phyloP scores from a whole-genome alignment of 345 rosid genomes.

The Excoecaria cochinchinensis region DNA sequence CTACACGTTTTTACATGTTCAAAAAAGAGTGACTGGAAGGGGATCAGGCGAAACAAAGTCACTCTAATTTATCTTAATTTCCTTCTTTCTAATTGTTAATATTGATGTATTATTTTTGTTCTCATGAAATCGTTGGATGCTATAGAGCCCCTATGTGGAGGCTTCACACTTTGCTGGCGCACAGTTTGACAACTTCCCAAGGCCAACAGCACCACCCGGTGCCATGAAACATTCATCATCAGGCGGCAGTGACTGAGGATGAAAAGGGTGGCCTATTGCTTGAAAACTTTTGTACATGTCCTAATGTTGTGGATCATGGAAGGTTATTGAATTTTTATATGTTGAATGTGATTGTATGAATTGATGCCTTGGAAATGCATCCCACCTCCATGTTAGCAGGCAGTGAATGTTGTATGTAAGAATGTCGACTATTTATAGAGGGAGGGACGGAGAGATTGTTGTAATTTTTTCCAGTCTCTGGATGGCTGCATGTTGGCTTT shows the following conservation, averaged over 20 bases:
- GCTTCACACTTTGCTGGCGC: slow-evolving; percentile 50
- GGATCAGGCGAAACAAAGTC: background rate
- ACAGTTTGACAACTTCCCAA: slow-evolving; percentile 48
- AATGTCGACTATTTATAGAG: background rate
- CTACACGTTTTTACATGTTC: background rate
- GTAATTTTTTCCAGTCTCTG: slow-evolving; percentile 9
- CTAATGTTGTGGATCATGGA: background rate
- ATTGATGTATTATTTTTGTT: background rate
- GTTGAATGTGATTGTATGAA: slow-evolving; percentile 8
- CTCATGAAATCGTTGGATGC: background rate
- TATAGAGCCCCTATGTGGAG: slow-evolving; percentile 74
- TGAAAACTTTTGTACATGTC: slow-evolving; percentile 16
- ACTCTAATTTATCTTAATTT: background rate
- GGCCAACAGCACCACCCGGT: slow-evolving; percentile 73
- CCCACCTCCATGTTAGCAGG: slow-evolving; percentile 3
- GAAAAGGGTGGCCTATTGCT: slow-evolving; percentile 8
- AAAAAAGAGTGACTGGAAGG: background rate
- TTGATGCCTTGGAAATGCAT: slow-evolving; percentile 11
- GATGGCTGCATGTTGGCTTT: slow-evolving; percentile 16
- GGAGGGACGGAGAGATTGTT: slow-evolving; percentile 8
- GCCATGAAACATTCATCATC: slow-evolving; percentile 54
- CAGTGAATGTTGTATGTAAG: slow-evolving; percentile 4
- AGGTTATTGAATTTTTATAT: slow-evolving; percentile 11
- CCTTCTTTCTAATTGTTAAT: background rate
- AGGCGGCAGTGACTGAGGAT: slow-evolving; percentile 41